A percentile compares a stretch with the other conserved stretches of the same genome.
Conservation (phyloP, 768 basidiomycete species). For the Dictyophora rubrovolvata region DNA sequence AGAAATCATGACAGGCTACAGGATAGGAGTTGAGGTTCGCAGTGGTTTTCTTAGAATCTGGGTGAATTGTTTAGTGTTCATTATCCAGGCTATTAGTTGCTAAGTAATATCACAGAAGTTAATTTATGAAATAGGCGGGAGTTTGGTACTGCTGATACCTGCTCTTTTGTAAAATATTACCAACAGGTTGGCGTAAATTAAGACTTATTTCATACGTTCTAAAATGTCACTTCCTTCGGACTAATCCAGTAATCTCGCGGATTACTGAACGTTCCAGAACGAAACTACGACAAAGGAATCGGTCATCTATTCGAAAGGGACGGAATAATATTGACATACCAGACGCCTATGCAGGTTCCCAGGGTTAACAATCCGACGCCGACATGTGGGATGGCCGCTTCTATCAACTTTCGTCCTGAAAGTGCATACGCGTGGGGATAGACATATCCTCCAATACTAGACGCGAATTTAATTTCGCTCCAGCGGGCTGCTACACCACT, state of each 20-base stretch:
- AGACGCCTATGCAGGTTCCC: conserved; percentile 1
- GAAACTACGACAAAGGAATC: neutral
- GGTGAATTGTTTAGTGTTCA: no score
- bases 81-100: no score
- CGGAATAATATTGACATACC: neutral
- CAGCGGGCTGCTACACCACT: conserved; percentile 1
- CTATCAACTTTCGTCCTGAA: neutral
- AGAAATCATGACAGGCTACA: no score
- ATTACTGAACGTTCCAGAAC: conserved; percentile 1
- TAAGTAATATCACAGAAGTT: no score
- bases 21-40: no score
- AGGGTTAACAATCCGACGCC: conserved; percentile 2
- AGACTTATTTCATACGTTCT: no score
- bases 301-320: neutral
- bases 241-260: neutral
- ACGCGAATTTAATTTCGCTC: neutral
- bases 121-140: no score
- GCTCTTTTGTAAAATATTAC: no score
- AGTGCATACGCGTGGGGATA: neutral
- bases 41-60: no score
- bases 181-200: no score
- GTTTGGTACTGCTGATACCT: no score
- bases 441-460: neutral
- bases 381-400: neutral
- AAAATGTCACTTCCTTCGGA: neutral